Base-by-base conservation (phyloP, 805 yeast genomes). In the Wickerhamomyces sydowiorum region DNA sequence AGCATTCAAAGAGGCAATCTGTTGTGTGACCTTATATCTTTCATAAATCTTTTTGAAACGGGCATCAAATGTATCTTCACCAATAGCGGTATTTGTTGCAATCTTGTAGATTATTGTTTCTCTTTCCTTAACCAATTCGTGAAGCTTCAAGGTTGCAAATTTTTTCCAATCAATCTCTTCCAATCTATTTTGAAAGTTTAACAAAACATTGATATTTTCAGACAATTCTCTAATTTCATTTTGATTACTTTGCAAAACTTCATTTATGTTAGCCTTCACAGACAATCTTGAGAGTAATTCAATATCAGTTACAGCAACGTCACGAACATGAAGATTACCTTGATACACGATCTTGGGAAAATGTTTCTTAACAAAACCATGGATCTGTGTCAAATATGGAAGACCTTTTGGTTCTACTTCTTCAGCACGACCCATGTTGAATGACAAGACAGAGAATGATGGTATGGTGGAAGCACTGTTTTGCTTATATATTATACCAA, bases 401-500 rank as follows among this genome's bases (percentile, higher is more conserved):
- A 67, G 31, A 23, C 63, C 62, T 33, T 62, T 59, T 7, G 66
- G 56, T 19, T 50, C 52, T 1, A 57, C 62, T 25, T 46, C 44
- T 34, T 59, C 52, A 7, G 54, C 50, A 13, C 18, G 28, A 15
- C 78, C 76, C 40, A 70, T 69, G 45, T 73, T 61, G 51, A 77
- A 75, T 0, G 73, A 64, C 41, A 78, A 50, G 5, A 76, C 57
- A 4, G 72, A 54, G 12, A 73, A 51, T 1, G 33, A 21, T 12
- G 40, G 40, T 0, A 15, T 30, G 13, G 41, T 51, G 6, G 35
- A 28, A 1, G 40, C 9, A 47, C 27, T 61, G 48, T 41, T 59
- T 54, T 15, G 61, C 54, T 69, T 77, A 30, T 75, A 66, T 21
- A 82, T 62, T 42, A 82, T 71, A 5, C 89, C 95, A 12, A 75